Evolutionary conservation across 495 filamentous ascomycete species (phyloP), one percentile per base, ranked within the genome.

Genomic region (Beverwykella pulmonaria): DNA sequence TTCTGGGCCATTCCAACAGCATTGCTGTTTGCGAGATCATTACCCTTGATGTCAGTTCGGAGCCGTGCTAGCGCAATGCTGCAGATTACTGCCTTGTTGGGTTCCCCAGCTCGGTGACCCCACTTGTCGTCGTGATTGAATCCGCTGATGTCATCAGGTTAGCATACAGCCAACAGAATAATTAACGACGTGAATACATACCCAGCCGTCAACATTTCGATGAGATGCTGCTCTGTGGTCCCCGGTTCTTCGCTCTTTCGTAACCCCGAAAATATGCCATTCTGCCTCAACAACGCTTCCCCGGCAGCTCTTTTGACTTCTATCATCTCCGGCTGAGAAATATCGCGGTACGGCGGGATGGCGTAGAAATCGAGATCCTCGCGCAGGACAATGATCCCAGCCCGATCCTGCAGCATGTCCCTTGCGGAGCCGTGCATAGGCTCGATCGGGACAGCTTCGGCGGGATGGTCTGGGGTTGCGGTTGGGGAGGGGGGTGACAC

Each of bases 171-270:
- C 9, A 23, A 22, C 12, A 19, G 15, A 41, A 44, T 59, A 22
- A 8, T 17, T 0, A 22, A 39, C 48, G 30, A 27, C 29, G 32
- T 32, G 9, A 27, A 47, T n/a, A 63, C 86, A 77, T 80, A 98
- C 93, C 93, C 94, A 72, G 94, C 94, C 23, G 94, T 99, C 80
- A 99, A 77, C 94, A 99, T 99, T 80, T 99, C 94, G 74, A 99
- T 98, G 52, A 99, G 80, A 80, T 99, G 94, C 75, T 97, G 95
- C 76, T 99, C 94, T 0, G 94, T 99, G 25, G 94, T 97, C 8
- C 94, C 94, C 17, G 89, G 84, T 78, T 98, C 94, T 67, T 98
- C 94, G 72, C 95, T 97, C 76, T 92, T 91, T 75, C 92, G 88
- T 50, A 99, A 76, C 0, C 94, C 94, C 9, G 91, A 95, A 75